These are phyloP conservation scores for Fusarium torreyae DNA, from an alignment of 2,329 filamentous ascomycete genomes.

Conservation along the genomic window DNA sequence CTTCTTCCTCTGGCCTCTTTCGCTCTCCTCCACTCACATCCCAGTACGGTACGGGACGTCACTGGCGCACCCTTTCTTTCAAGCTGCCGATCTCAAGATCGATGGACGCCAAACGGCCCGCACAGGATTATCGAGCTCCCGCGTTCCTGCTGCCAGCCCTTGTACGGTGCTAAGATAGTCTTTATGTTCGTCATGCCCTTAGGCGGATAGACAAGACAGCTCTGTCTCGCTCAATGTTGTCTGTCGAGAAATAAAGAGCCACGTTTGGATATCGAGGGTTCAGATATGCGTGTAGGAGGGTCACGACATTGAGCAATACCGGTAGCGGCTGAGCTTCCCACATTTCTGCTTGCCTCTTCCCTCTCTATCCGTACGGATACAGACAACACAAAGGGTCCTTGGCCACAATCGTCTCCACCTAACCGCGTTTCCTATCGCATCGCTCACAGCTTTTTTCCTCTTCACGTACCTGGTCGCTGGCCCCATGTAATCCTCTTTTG, in stretches of 20 bases:
- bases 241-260: not conserved
- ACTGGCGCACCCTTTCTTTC: constrained; percentile 45
- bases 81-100: constrained; percentile 49
- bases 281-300: not conserved
- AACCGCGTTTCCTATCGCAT: constrained; percentile 36
- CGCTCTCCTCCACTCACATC: constrained; percentile 41
- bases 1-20: constrained; percentile 27
- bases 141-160: constrained; percentile 40
- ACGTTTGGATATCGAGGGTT: not conserved
- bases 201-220: not conserved
- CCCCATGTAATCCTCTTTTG: constrained; percentile 20
- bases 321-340: constrained; percentile 21
- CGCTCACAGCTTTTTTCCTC: constrained; percentile 23
- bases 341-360: constrained; percentile 29
- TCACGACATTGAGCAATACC: constrained; percentile 1
- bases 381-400: constrained; percentile 40
- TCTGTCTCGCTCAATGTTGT: not conserved
- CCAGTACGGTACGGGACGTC: constrained; percentile 46
- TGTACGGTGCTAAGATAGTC: not conserved
- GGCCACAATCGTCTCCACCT: constrained; percentile 34
- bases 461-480: constrained; percentile 17
- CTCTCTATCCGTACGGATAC: constrained; percentile 9
- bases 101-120: constrained; percentile 49
- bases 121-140: constrained; percentile 35
- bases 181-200: constrained; percentile 8